These are phyloP conservation scores for Cylindrotheca fusiformis DNA, from an alignment of 108 stramenopile species.

Conservation along the genomic window DNA sequence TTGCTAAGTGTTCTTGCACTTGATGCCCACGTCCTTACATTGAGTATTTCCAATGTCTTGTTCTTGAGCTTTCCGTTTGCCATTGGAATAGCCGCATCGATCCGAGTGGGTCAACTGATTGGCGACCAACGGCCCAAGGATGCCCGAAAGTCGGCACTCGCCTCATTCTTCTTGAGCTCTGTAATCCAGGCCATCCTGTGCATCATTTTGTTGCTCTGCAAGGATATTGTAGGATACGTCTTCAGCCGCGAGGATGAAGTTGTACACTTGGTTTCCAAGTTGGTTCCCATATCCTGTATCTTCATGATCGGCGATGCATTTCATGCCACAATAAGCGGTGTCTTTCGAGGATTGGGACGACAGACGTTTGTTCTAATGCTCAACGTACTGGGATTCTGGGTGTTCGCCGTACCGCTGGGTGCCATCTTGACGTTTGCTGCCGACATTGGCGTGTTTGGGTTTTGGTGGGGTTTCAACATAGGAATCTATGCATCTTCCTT, in stretches of 20 bases:
- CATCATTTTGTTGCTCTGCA: slow-evolving; percentile 20
- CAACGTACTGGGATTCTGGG: slow-evolving; percentile 34
- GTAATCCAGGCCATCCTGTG: slow-evolving; percentile 9
- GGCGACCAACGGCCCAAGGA: too few relatives aligned
- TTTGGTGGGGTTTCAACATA: too few relatives aligned
- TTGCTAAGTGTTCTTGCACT: slow-evolving; percentile 29
- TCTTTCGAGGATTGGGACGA: too few relatives aligned
- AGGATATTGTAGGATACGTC: slow-evolving; percentile 13
- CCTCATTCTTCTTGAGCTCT: slow-evolving; percentile 16
- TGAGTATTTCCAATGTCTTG: slow-evolving; percentile 32
- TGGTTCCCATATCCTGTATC: slow-evolving; percentile 37
- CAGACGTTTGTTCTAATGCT: slow-evolving; percentile 21
- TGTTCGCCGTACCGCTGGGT: slow-evolving; percentile 31
- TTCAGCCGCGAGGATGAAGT: slow-evolving; percentile 40
- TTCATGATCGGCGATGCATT: slow-evolving; percentile 35
- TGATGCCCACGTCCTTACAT: slow-evolving; percentile 37
- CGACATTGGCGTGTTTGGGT: slow-evolving; percentile 19
- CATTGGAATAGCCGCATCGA: too few relatives aligned
- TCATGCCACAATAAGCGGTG: slow-evolving; percentile 33
- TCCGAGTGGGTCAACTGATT: too few relatives aligned
- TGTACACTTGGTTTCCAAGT: slow-evolving; percentile 14
- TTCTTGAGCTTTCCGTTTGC: too few relatives aligned
- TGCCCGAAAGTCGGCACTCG: slow-evolving; percentile 17
- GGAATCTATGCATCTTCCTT: slow-evolving; percentile 15
- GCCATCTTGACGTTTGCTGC: slow-evolving; percentile 22